phyloP scores from a whole-genome alignment of 75 land plant species.

The Ceratopteris richardii region DNA sequence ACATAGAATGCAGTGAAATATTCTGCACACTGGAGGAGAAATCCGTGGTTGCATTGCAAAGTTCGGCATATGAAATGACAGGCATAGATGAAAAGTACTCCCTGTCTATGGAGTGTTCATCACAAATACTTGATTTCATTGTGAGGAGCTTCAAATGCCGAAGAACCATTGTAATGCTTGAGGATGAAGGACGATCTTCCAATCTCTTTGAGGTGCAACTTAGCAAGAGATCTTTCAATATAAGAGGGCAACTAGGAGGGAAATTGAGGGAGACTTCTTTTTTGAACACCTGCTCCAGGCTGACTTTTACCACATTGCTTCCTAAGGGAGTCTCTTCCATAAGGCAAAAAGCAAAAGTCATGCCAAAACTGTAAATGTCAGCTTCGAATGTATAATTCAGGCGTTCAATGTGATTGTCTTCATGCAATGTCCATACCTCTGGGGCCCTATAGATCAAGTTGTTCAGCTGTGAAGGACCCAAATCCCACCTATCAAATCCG shows the following conservation, averaged over 20 bases:
- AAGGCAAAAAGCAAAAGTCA: slow-evolving; percentile 6
- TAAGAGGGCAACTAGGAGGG: background rate
- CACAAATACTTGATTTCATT: background rate
- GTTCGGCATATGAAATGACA: background rate
- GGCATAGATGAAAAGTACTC: background rate
- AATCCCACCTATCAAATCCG: background rate
- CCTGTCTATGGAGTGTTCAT: background rate
- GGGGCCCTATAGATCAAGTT: slow-evolving; percentile 7
- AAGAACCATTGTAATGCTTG: background rate
- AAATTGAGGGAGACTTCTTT: too few species aligned
- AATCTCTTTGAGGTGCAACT: background rate
- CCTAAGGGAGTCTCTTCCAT: slow-evolving; percentile 10
- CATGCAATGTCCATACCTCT: background rate
- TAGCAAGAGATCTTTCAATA: background rate
- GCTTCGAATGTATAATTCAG: background rate
- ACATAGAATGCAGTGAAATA: background rate
- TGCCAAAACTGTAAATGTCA: slow-evolving; percentile 19
- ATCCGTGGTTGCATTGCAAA: background rate
- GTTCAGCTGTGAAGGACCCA: background rate
- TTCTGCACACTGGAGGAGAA: background rate
- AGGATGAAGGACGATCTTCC: background rate
- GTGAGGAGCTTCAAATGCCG: background rate
- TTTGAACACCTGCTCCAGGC: background rate
- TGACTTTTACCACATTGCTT: background rate
- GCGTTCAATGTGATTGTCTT: background rate